A percentile compares a stretch with the other conserved stretches of the same genome.
phyloP scores from a whole-genome alignment of 371 early-diverging fungal species.

The Mortierella sp. region DNA sequence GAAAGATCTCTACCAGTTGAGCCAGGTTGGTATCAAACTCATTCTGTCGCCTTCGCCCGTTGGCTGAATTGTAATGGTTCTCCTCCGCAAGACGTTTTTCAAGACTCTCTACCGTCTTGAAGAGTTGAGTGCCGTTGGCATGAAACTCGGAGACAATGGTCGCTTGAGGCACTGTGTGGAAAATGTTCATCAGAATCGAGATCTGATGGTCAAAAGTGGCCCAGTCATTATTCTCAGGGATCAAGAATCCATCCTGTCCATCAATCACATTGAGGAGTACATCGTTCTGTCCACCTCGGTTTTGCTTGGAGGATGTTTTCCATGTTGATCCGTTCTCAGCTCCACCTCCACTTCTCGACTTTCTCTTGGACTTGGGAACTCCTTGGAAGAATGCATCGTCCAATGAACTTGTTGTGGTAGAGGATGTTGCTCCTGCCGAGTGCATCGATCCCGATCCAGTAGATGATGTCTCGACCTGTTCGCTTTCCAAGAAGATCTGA shows the following conservation, averaged over 20 bases:
- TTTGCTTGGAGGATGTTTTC: constrained; percentile 7
- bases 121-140: constrained; percentile 34
- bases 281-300: constrained; percentile 16
- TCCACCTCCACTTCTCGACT: constrained; percentile 8
- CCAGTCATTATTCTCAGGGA: constrained; percentile 51
- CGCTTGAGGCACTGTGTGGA: constrained; percentile 34
- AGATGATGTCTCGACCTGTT: constrained; percentile 48
- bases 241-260: constrained; percentile 39
- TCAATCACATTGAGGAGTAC: constrained; percentile 25
- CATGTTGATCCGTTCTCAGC: constrained; percentile 7
- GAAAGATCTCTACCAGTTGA: constrained; percentile 57
- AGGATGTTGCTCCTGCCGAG: constrained; percentile 7
- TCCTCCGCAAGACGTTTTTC: constrained; percentile 30
- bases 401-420: constrained; percentile 21
- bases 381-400: constrained; percentile 44
- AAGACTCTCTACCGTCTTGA: constrained; percentile 45
- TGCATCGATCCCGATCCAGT: constrained; percentile 35
- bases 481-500: constrained; percentile 52
- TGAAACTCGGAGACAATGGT: constrained; percentile 45
- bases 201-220: constrained; percentile 52
- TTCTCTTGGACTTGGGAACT: constrained; percentile 17
- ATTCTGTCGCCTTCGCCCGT: constrained; percentile 25
- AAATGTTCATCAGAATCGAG: constrained; percentile 42
- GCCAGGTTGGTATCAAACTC: constrained; percentile 47
- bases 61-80: constrained; percentile 12